Evolutionary conservation across 2,329 filamentous ascomycete genomes (phyloP), one percentile per base, ranked within the genome.

Genomic region (Pezizomycotina sp.): DNA sequence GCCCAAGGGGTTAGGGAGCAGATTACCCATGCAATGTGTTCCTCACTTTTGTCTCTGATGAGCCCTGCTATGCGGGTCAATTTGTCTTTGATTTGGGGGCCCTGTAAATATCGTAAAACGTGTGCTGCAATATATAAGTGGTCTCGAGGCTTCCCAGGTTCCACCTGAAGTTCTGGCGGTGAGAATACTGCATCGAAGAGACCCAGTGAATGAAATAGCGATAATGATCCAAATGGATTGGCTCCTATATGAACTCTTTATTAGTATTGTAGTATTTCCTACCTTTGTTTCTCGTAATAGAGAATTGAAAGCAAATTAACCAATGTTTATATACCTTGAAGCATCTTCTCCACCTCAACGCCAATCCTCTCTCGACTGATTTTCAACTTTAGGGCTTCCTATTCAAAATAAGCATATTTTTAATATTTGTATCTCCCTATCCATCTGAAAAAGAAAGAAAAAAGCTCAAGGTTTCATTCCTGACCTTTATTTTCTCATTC

Each of bases 331-430:
- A n/a, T 54, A 68, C 79, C 77, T 57, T 71, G 76, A 12, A 95
- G 62, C 74, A 92, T 92, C 63, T 95, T 95, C 53, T 86, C 79
- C 3, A 93, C 52, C 55, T 98, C 89, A 3, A 77, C 68, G 0
- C 82, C 81, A 2, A 98, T 74, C 38, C 89, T 68, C 57, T 98
- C 89, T 36, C 83, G 72, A 52, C 80, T 93, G 48, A 98, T 95
- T 56, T 98, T 98, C 19, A 76, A 57, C 31, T 68, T 71, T n/a
- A 98, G 61, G 3, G 81, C 78, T 7, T 74, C 63, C 40, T 84
- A 68, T 31, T n/a, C n/a, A n/a, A n/a, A n/a, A n/a, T n/a, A n/a
- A n/a, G n/a, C n/a, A n/a, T n/a, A n/a, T n/a, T n/a, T n/a, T n/a
- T n/a, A n/a, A n/a, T n/a, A n/a, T n/a, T n/a, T n/a, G n/a, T n/a